Percentiles rank a stretch among this genome's conserved stretches.
These are phyloP conservation scores for Tetrastigma voinierianum DNA, from an alignment of 164 flowering plant genomes.

Conservation along the genomic window DNA sequence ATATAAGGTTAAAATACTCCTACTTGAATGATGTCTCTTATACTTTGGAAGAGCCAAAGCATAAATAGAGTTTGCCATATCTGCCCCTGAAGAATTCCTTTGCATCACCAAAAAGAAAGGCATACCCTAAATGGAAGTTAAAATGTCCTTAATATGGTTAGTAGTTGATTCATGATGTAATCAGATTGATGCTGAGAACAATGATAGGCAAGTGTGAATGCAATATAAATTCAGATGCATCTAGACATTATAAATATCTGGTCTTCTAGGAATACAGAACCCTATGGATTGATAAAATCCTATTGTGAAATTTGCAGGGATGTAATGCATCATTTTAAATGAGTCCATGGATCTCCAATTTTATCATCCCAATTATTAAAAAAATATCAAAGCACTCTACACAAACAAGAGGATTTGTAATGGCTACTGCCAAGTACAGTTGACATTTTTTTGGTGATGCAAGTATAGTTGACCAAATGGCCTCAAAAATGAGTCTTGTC, in stretches of 20 bases:
- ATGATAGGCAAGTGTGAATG: neutral
- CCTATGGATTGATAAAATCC: neutral
- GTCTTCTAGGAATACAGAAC: neutral
- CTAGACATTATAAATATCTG: neutral
- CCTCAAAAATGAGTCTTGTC: too few relatives aligned
- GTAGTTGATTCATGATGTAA: neutral
- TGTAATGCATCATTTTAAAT: neutral
- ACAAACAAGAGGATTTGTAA: neutral
- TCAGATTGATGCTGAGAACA: neutral
- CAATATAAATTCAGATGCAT: neutral
- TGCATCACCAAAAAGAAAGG: neutral
- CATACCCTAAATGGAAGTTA: neutral
- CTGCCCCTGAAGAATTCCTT: neutral
- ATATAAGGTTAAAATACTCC: neutral
- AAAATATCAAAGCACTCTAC: neutral
- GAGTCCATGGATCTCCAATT: neutral
- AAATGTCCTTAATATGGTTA: neutral
- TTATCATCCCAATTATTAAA: neutral
- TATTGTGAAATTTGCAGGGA: neutral
- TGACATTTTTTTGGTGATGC: conserved; percentile 7
- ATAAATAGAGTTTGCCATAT: neutral
- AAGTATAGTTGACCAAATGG: conserved; percentile 8
- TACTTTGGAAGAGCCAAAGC: neutral
- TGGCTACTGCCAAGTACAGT: conserved; percentile 8
- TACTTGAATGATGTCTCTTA: neutral